These are phyloP conservation scores for Chernovozyma aurita DNA, from an alignment of 1,139 yeast genomes.

Conservation along the genomic window DNA sequence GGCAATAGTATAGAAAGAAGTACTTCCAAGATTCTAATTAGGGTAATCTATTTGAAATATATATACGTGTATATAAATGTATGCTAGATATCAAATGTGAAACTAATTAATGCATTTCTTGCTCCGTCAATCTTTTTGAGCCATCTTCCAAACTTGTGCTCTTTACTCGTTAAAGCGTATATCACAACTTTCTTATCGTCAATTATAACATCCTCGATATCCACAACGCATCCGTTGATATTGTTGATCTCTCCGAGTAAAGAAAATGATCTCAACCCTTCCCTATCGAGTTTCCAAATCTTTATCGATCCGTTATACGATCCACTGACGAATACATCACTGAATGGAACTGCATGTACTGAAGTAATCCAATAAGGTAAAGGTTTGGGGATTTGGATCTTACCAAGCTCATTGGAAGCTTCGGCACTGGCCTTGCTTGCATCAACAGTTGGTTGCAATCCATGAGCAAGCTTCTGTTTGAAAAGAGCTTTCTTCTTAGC, in stretches of 20 bases:
- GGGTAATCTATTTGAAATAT: no score
- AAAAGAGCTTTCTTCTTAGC: constrained; percentile 84
- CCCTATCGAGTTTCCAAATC: constrained; percentile 68
- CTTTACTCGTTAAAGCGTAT: constrained; percentile 70
- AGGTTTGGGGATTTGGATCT: constrained; percentile 55
- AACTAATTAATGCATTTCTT: constrained; percentile 38
- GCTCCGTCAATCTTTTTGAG: constrained; percentile 35
- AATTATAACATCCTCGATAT: constrained; percentile 61
- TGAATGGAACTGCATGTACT: constrained; percentile 80
- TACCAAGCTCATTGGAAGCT: constrained; percentile 31
- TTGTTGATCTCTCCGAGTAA: constrained; percentile 51
- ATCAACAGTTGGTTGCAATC: constrained; percentile 51
- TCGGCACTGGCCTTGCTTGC: constrained; percentile 69
- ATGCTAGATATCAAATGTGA: constrained; percentile 31
- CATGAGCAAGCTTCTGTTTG: constrained; percentile 72
- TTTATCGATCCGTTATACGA: constrained; percentile 77
- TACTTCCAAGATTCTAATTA: no score
- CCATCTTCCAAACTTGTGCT: constrained; percentile 90
- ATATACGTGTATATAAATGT: no score
- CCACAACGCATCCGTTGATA: constrained; percentile 70
- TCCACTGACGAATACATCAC: constrained; percentile 81
- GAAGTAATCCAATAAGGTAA: constrained; percentile 87
- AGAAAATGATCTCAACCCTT: constrained; percentile 57
- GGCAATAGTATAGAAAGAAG: no score
- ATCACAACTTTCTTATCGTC: constrained; percentile 49